Base-by-base conservation (phyloP, 805 yeast genomes). In the Candida maesae region DNA sequence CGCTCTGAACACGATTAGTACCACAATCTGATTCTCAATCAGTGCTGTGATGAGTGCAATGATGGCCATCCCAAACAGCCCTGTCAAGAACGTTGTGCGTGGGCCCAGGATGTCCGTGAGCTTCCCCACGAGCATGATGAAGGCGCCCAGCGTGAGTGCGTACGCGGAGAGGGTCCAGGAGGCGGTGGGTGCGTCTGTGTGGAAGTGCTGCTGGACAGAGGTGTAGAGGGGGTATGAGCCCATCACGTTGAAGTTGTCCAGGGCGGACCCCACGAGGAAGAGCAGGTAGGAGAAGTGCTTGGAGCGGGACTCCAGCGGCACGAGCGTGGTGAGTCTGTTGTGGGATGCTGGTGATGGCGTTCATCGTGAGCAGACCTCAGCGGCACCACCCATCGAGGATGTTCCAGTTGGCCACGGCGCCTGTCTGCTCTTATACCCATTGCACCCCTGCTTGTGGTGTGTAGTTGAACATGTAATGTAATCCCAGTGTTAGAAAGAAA, bases 161-260 rank as follows among this genome's bases (percentile, higher is more conserved):
- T 70, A 71, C 0, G 67, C 66, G 4, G 74, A 63, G 4, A 70
- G 45, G 0, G 64, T 64, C 76, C 76, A 71, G 11, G 57, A 47
- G 2, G 6, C 71, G 61, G 45, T 74, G 60, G 43, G 29, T 2
- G 39, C 25, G 3, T 33, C 14, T 4, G 42, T 19, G 9, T 23
- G n/a, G 16, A 45, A 47, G 6, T 28, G 15, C 12, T 37, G 34
- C 9, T 31, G 8, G 14, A 41, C 26, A 10, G 38, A 29, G 14
- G 14, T 18, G 6, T 19, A 15, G 2, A 38, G 20, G 4, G 51
- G 26, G 16, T 39, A 13, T 14, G 45, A 20, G 12, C 44, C 43
- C 5, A 39, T 14, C 12, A 38, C 39, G 26, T 40, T 47, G 18
- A 42, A 23, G 27, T 42, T 41, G 23, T 47, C 51, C 3, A 45